Base-by-base conservation (phyloP, 768 basidiomycete species). In the Tephrocybe sp. region DNA sequence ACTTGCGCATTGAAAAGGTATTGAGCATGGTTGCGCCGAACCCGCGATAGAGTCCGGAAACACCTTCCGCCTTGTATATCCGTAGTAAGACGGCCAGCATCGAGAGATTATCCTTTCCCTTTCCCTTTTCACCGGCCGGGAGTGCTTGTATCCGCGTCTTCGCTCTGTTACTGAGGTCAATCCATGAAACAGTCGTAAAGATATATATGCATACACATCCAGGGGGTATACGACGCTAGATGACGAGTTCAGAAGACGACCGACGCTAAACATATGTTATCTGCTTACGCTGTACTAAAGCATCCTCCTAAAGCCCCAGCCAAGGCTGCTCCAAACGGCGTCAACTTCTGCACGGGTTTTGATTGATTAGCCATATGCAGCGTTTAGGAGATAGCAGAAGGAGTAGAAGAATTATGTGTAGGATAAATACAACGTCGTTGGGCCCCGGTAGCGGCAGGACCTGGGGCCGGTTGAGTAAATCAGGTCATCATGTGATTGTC, bases 11-110 rank as follows among this genome's bases (percentile, higher is more conserved):
- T 30, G 93, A 96, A 69, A 99, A 99, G 1, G 93, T 97, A 68
- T 97, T 98, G 58, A 98, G 73, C 96, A 98, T 98, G 34, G 91
- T 98, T 19, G 97, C 97, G 28, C 84, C 78, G 65, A 98, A 99
- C 2, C 97, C 97, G 36, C 86, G 80, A 70, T 96, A 99, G 63
- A 84, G 84, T 0, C 94, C 97, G 4, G 62, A 47, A 46, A 97
- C 55, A 1, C 97, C 96, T 54, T 98, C 93, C 51, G 84, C 82
- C 57, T 78, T 80, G 63, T 91, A 76, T 52, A 98, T 86, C 60
- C 78, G 74, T 44, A 83, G 53, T 30, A 98, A 66, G 44, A 95
- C 75, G 18, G 76, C 66, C 32, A 85, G 60, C 71, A 94, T 80
- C 3, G 83, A 82, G 37, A 74, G 71, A 37, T 75, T 75, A 53